Conservation (phyloP, 768 basidiomycete species). For the Mycena venus region DNA sequence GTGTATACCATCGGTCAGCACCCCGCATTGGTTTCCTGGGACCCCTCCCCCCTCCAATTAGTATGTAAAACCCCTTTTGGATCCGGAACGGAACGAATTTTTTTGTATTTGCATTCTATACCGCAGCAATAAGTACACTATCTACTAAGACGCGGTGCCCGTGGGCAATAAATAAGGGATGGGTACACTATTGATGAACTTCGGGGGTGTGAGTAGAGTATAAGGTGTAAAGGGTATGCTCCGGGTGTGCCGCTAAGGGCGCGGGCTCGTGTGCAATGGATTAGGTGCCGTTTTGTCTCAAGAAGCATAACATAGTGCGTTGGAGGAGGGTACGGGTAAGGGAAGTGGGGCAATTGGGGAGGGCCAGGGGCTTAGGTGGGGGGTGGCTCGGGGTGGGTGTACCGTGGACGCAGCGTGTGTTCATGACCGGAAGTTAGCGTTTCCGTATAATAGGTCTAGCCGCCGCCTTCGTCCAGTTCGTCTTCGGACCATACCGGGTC, state of each 20-base stretch:
- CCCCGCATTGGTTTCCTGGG: slow-evolving; percentile 7
- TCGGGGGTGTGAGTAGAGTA: slow-evolving; percentile 4
- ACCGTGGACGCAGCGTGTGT: slow-evolving; percentile 3
- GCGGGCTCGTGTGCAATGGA: slow-evolving; percentile 1
- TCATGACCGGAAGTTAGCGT: neutral
- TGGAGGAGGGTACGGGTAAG: slow-evolving; percentile 8
- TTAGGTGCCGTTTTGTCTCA: slow-evolving; percentile 1
- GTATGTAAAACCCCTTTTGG: slow-evolving; percentile 8
- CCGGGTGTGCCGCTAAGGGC: slow-evolving; percentile 4
- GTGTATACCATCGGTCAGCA: slow-evolving; percentile 3
- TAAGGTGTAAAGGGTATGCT: slow-evolving; percentile 1
- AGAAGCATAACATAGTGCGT: slow-evolving; percentile 6
- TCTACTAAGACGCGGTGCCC: slow-evolving; percentile 6
- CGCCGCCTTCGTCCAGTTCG: slow-evolving; percentile 7
- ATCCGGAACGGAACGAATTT: slow-evolving; percentile 6
- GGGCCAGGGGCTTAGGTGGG: slow-evolving; percentile 1
- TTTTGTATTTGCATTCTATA: slow-evolving; percentile 8
- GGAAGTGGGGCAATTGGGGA: slow-evolving; percentile 1
- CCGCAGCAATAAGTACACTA: slow-evolving; percentile 7
- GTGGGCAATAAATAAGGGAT: slow-evolving; percentile 9
- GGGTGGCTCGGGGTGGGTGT: slow-evolving; percentile 6
- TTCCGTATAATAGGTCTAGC: slow-evolving; percentile 8
- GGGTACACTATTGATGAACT: slow-evolving; percentile 4
- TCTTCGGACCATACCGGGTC: slow-evolving; percentile 3
- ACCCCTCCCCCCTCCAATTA: slow-evolving; percentile 4